Evolutionary conservation across 306 rosid genomes (phyloP).

Genomic region (Mimosa pudica): DNA sequence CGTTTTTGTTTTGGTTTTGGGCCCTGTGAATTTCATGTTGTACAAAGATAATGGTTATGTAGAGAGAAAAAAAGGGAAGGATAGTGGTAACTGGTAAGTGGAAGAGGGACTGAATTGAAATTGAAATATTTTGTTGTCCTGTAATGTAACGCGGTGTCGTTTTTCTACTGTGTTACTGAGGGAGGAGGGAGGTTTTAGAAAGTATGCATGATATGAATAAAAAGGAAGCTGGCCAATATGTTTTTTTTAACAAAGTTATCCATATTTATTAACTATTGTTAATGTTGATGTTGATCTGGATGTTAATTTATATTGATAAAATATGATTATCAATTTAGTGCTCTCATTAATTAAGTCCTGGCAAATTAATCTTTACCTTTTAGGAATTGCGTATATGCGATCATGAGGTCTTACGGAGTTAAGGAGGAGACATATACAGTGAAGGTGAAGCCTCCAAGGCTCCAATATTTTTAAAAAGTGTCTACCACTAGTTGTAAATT

Average conservation of each 20-base stretch:
- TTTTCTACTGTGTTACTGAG: neutral
- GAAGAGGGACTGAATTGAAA: neutral
- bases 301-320: neutral
- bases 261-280: neutral
- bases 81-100: neutral
- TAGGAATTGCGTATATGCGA: neutral
- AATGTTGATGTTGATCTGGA: neutral
- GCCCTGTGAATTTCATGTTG: conserved; percentile 30
- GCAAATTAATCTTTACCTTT: neutral
- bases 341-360: neutral
- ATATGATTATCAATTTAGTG: neutral
- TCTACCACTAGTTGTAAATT: too few relatives aligned
- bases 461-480: too few relatives aligned
- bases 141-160: neutral
- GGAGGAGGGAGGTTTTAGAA: neutral
- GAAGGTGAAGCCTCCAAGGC: neutral
- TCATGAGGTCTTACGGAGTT: neutral
- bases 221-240: neutral
- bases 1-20: neutral
- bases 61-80: conserved; percentile 10
- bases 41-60: conserved; percentile 37
- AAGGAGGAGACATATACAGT: neutral
- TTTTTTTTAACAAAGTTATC: neutral
- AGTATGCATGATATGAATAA: neutral
- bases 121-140: neutral